Conservation (phyloP, 208 protist species). For the Leishmania gerbilli region DNA sequence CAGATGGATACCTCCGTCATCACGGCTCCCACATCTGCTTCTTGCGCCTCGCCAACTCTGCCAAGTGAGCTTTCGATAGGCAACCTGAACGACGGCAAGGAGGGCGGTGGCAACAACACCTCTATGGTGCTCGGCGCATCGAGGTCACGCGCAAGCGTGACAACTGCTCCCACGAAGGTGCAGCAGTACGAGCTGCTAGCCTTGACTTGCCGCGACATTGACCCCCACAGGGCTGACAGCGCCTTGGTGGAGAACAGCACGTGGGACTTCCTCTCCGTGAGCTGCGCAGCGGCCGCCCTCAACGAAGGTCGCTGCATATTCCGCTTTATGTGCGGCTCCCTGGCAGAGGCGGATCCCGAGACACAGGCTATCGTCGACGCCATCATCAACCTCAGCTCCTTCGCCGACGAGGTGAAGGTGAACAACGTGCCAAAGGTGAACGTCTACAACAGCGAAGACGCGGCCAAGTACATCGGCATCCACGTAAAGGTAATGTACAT, state of each 20-base stretch:
- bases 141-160: constrained; percentile 20
- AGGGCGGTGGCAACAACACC: constrained; percentile 8
- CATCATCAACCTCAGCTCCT: constrained; percentile 78
- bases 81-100: constrained; percentile 13
- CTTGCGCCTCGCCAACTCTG: background rate
- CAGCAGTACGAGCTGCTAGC: constrained; percentile 84
- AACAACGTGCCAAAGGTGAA: constrained; percentile 85
- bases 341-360: constrained; percentile 42
- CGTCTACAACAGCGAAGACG: constrained; percentile 50
- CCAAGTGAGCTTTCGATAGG: constrained; percentile 20
- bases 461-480: constrained; percentile 74
- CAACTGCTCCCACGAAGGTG: constrained; percentile 37
- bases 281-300: constrained; percentile 39
- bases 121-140: constrained; percentile 13
- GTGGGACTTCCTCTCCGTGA: constrained; percentile 81
- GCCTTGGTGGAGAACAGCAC: constrained; percentile 49
- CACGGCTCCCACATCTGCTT: constrained; percentile 8
- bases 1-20: constrained; percentile 34
- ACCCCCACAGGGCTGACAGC: constrained; percentile 36
- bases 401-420: constrained; percentile 70
- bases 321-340: constrained; percentile 70
- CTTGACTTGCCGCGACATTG: constrained; percentile 58
- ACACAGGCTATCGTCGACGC: constrained; percentile 57
- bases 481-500: constrained; percentile 91
- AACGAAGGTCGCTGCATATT: constrained; percentile 77